phyloP scores from a whole-genome alignment of 1,139 yeast genomes.

The Komagataea norvegica region DNA sequence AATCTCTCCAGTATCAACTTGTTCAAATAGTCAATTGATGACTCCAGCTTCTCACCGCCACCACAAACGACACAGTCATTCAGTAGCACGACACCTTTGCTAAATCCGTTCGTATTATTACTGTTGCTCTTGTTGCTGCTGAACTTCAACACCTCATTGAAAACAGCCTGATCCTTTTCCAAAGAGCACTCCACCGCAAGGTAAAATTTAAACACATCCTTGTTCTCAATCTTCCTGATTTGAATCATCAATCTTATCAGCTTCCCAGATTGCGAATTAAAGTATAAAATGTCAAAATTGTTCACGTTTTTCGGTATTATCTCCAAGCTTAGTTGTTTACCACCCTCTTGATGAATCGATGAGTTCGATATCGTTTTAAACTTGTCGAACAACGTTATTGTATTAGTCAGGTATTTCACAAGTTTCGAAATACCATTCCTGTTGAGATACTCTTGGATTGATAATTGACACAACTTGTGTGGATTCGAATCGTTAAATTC shows the following conservation, averaged over 20 bases:
- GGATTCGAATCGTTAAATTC: constrained; percentile 23
- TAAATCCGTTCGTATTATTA: neutral
- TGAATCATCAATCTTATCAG: constrained; percentile 15
- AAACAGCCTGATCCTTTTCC: neutral
- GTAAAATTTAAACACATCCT: constrained; percentile 7
- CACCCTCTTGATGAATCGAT: neutral
- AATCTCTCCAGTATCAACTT: constrained; percentile 9
- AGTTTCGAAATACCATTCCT: constrained; percentile 21
- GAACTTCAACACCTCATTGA: constrained; percentile 6
- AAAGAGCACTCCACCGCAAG: constrained; percentile 6
- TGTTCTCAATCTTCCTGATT: constrained; percentile 11
- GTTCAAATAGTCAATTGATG: constrained; percentile 19
- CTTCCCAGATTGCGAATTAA: constrained; percentile 10
- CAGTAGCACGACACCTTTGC: constrained; percentile 12
- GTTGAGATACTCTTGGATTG: constrained; percentile 21
- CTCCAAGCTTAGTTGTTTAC: constrained; percentile 7
- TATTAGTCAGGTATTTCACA: constrained; percentile 23
- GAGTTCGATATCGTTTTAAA: constrained; percentile 11
- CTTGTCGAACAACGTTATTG: constrained; percentile 19
- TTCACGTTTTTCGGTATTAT: constrained; percentile 22
- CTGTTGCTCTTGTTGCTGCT: neutral
- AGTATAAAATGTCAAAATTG: constrained; percentile 20
- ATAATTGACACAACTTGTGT: constrained; percentile 21
- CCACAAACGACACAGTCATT: constrained; percentile 19
- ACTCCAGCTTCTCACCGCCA: constrained; percentile 12